Conservation (phyloP, 2,329 filamentous ascomycete species). For the Thelonectria discophora region DNA sequence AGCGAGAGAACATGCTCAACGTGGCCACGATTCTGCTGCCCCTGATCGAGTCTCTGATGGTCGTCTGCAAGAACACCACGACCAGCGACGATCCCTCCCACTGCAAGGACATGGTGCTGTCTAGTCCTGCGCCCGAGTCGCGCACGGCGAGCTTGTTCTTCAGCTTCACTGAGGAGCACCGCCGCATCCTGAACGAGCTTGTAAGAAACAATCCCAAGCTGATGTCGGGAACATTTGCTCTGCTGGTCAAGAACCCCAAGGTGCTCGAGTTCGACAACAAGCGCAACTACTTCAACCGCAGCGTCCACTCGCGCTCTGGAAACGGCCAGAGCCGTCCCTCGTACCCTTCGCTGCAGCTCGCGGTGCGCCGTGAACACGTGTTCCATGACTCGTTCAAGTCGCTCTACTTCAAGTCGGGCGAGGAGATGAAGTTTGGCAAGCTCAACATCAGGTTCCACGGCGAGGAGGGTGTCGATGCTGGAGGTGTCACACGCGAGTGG, state of each 20-base stretch:
- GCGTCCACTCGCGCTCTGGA: slow-evolving; percentile 77
- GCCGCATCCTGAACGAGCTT: slow-evolving; percentile 96
- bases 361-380: slow-evolving; percentile 90
- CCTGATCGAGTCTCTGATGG: slow-evolving; percentile 96
- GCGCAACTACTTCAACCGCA: slow-evolving; percentile 97
- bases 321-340: slow-evolving; percentile 75
- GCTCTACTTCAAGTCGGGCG: slow-evolving; percentile 95
- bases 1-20: slow-evolving; percentile 95
- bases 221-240: slow-evolving; percentile 97
- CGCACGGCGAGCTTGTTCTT: slow-evolving; percentile 94
- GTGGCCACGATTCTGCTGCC: slow-evolving; percentile 95
- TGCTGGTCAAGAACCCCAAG: slow-evolving; percentile 98
- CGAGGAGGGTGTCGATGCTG: slow-evolving; percentile 97
- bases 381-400: slow-evolving; percentile 99
- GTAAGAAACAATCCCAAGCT: slow-evolving; percentile 96
- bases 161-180: slow-evolving; percentile 95
- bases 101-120: slow-evolving; percentile 74
- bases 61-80: slow-evolving; percentile 97
- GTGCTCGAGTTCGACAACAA: slow-evolving; percentile 99
- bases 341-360: slow-evolving; percentile 79
- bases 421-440: slow-evolving; percentile 99
- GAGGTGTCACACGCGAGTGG: slow-evolving; percentile 97
- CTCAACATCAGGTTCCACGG: slow-evolving; percentile 97
- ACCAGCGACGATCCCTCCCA: slow-evolving; percentile 71
- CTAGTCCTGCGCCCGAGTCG: slow-evolving; percentile 79